phyloP scores from a whole-genome alignment of 2,329 filamentous ascomycete genomes.

The Mariannaea sp. region DNA sequence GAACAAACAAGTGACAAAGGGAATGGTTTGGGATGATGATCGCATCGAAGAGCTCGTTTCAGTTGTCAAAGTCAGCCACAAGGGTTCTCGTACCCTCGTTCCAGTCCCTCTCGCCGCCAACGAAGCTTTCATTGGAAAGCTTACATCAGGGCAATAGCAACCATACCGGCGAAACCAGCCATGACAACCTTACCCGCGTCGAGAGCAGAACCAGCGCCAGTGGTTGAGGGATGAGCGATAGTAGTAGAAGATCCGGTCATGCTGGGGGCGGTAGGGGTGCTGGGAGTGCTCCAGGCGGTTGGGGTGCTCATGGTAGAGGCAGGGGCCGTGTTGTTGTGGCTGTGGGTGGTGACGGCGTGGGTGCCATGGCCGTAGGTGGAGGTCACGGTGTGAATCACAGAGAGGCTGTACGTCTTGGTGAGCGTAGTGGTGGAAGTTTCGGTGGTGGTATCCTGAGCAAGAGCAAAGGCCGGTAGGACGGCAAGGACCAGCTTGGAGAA shows the following conservation, averaged over 20 bases:
- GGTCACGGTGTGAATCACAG: conserved; percentile 49
- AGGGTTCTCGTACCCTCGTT: neutral
- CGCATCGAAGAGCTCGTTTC: conserved; percentile 26
- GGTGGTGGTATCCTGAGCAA: conserved; percentile 51
- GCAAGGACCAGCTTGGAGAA: conserved; percentile 51
- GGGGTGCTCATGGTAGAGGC: no score
- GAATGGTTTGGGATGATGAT: conserved; percentile 26
- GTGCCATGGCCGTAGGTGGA: conserved; percentile 31
- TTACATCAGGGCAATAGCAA: conserved; percentile 58
- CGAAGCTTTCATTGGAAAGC: neutral
- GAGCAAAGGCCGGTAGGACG: conserved; percentile 58
- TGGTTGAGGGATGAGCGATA: neutral
- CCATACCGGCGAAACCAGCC: conserved; percentile 56
- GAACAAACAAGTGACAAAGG: conserved; percentile 30
- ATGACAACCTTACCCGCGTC: conserved; percentile 51
- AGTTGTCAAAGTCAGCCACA: neutral
- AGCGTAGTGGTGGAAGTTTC: conserved; percentile 56
- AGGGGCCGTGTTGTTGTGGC: conserved; percentile 34
- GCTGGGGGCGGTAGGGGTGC: conserved; percentile 26
- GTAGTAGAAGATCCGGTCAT: conserved; percentile 28
- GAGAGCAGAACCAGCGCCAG: conserved; percentile 37
- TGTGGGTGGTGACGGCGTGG: conserved; percentile 31
- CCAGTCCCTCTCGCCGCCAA: conserved; percentile 8
- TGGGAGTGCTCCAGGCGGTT: conserved; percentile 12
- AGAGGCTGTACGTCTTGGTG: conserved; percentile 59